Base-by-base conservation (phyloP, 768 basidiomycete genomes). In the Pleurotus sapidus region DNA sequence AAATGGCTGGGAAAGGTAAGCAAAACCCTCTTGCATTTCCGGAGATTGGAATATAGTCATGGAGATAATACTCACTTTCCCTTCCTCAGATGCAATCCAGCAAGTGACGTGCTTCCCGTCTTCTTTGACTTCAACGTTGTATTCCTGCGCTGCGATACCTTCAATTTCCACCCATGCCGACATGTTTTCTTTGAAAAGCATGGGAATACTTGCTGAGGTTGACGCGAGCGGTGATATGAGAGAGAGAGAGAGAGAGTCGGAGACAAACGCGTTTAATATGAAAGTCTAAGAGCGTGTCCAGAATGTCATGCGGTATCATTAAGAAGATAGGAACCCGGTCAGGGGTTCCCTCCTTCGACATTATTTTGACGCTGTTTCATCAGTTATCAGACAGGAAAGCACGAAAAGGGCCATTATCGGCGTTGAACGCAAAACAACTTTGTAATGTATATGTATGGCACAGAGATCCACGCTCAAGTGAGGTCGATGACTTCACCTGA, bases 41-140 rank as follows among this genome's bases (percentile, higher is more conserved):
- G 11, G 30, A 34, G 30, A 34, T 34, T 9, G 30, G 9, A 34
- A 34, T 11, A 34, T 9, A 11, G 30, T 34, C 11, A 34, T 11
- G 8, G 30, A 34, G 30, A 34, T 34, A 34, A 23, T 45, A 54
- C 64, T 20, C 2, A 68, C 68, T 57, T 68, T 68, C 23, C 59
- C 60, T 6, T 60, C 54, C 53, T 67, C 62, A 9, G 68, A 70
- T 5, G 66, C 61, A 34, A 73, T 66, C 70, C 70, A 73, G 51
- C 69, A 70, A 7, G 66, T 62, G 0, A 59, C 63, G 50, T 60
- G 38, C 20, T 30, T 62, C 5, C 62, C 60, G 39, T 69, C 61
- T 15, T 49, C 47, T 3, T 57, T 60, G 20, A 61, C 46, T 38
- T 64, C 55, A 4, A 61, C 30, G 2, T 49, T 30, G 25, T 70